Percentiles rank a stretch among this genome's conserved stretches.
Evolutionary conservation across 345 rosid genomes (phyloP).

Genomic region (Citrus cavaleriei): DNA sequence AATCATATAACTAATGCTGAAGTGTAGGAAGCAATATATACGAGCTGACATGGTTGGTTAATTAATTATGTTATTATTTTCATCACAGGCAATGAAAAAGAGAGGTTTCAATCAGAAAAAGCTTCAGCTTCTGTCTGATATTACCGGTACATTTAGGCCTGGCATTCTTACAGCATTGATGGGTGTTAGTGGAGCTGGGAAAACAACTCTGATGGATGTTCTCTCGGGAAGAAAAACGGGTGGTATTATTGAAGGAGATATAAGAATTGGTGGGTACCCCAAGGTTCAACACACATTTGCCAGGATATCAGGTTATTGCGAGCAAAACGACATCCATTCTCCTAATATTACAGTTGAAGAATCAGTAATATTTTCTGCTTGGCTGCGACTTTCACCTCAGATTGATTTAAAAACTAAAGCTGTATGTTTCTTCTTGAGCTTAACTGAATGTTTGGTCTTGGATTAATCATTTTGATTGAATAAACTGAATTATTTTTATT

Average conservation of each 20-base stretch:
- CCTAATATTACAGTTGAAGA: slow-evolving; percentile 14
- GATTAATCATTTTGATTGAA: background rate
- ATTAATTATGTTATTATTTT: background rate
- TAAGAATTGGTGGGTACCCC: slow-evolving; percentile 35
- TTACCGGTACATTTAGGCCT: slow-evolving; percentile 39
- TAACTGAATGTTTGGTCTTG: background rate
- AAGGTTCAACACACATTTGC: slow-evolving; percentile 19
- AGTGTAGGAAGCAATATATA: background rate
- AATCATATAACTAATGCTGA: background rate
- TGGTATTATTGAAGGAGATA: slow-evolving; percentile 33
- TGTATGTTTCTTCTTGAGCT: background rate
- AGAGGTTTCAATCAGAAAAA: slow-evolving; percentile 26
- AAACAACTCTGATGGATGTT: slow-evolving; percentile 43
- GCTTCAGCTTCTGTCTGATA: slow-evolving; percentile 32
- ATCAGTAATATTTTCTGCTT: slow-evolving; percentile 18
- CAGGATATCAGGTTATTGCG: slow-evolving; percentile 14
- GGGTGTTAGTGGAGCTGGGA: slow-evolving; percentile 47
- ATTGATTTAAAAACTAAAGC: slow-evolving; percentile 6
- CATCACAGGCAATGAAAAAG: slow-evolving; percentile 41
- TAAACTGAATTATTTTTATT: background rate
- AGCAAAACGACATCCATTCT: slow-evolving; percentile 16
- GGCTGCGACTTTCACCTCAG: slow-evolving; percentile 8
- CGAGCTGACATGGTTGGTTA: background rate
- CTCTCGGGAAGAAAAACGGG: slow-evolving; percentile 38
- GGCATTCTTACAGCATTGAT: slow-evolving; percentile 39